phyloP scores from a whole-genome alignment of 2,329 filamentous ascomycete species.

The Cryphonectria nitschkei region DNA sequence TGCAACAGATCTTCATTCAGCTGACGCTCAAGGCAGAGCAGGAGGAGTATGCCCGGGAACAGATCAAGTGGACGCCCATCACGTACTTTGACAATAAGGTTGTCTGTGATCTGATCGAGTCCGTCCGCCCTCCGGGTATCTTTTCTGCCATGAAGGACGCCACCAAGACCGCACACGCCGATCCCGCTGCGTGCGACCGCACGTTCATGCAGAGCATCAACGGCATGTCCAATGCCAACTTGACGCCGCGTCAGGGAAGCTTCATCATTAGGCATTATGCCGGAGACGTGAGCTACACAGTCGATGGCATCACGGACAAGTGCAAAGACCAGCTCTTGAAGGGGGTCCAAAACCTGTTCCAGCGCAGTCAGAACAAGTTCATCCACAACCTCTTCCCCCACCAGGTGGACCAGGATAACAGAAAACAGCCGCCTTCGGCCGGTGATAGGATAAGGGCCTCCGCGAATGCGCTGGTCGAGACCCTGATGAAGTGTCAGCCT shows the following conservation, averaged over 20 bases:
- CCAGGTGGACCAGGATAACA: constrained; percentile 93
- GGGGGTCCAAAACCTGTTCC: constrained; percentile 86
- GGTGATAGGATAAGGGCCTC: constrained; percentile 96
- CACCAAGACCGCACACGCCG: constrained; percentile 96
- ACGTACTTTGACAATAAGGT: constrained; percentile 99
- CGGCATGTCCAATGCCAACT: constrained; percentile 87
- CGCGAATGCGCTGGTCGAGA: constrained; percentile 92
- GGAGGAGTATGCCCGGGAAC: constrained; percentile 92
- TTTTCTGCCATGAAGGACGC: constrained; percentile 97
- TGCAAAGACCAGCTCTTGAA: constrained; percentile 98
- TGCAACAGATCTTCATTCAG: constrained; percentile 99
- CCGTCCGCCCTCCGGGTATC: constrained; percentile 84
- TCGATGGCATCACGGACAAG: constrained; percentile 98
- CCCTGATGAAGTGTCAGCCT: constrained; percentile 94
- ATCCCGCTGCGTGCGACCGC: constrained; percentile 89
- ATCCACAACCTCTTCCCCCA: constrained; percentile 88
- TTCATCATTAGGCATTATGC: constrained; percentile 99
- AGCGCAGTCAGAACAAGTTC: constrained; percentile 81
- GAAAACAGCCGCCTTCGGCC: constrained; percentile 88
- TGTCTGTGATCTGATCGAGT: constrained; percentile 95
- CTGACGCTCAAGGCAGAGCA: constrained; percentile 95
- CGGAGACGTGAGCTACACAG: constrained; percentile 91
- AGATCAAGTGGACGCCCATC: constrained; percentile 99
- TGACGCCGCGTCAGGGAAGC: constrained; percentile 88
- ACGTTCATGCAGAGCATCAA: constrained; percentile 95